Percentiles rank a stretch among this genome's conserved stretches.
phyloP scores from a whole-genome alignment of 441 rosid species.

The Jatropha multifida region DNA sequence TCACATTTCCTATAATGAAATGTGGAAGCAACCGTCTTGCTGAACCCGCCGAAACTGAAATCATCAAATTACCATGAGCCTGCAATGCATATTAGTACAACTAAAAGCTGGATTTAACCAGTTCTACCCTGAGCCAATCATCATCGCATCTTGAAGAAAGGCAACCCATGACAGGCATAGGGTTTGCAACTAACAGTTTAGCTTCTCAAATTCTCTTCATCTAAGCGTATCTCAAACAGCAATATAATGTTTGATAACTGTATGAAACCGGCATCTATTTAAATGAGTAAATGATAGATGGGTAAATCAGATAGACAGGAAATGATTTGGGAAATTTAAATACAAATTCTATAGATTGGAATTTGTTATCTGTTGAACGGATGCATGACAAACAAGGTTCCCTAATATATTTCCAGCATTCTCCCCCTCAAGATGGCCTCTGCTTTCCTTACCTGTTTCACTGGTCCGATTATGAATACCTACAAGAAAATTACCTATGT shows the following conservation, averaged over 20 bases:
- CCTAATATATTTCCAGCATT: constrained; percentile 52
- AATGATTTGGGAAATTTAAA: background rate
- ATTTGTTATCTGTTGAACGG: constrained; percentile 12
- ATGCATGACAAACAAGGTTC: constrained; percentile 14
- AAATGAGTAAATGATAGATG: background rate
- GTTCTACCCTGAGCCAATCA: background rate
- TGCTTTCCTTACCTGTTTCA: constrained; percentile 85
- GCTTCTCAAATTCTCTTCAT: background rate
- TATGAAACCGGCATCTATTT: background rate
- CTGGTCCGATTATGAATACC: constrained; percentile 84
- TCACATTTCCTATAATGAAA: background rate
- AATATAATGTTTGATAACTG: background rate
- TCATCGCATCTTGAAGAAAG: background rate
- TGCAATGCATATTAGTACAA: background rate
- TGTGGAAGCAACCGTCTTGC: too few species aligned
- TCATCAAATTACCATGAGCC: background rate
- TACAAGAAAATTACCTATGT: constrained; percentile 25
- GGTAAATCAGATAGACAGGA: background rate
- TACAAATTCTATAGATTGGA: background rate
- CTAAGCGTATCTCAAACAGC: background rate
- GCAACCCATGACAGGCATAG: background rate
- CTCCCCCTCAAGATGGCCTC: constrained; percentile 91
- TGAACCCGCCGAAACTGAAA: background rate
- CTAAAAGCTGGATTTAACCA: background rate
- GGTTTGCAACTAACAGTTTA: background rate